Evolutionary conservation across 768 basidiomycete genomes (phyloP), one percentile per base, ranked within the genome.

Genomic region (Candolleomyces aberdarensis): DNA sequence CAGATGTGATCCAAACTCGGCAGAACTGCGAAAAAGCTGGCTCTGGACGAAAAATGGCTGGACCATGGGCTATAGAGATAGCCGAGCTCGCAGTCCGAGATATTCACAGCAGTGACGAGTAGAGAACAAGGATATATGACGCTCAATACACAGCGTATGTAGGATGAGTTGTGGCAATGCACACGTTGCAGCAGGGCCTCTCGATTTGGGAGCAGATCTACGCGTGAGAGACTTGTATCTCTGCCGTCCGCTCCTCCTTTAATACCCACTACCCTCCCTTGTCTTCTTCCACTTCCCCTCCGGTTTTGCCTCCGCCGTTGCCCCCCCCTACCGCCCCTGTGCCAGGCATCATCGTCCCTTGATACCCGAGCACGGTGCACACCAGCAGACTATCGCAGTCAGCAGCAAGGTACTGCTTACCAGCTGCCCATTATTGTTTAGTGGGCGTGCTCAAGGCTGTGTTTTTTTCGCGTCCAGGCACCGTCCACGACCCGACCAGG

Each of bases 141-240:
- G 52, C 9, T 39, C 15, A 19, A 19, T 15, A 51, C 49, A 51
- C 49, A 32, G 52, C 52, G 20, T 32, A 3, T 32, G 26, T 1
- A 54, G 15, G 26, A n/a, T 5, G 29, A n/a, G 14, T 15, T 51
- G 59, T 60, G 59, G 59, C 59, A 39, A 60, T 60, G 59, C 59
- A 10, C 58, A 59, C 58, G 58, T 60, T 31, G 52, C 52, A 54
- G 15, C 48, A 54, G 14, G 32, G 10, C 11, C 26, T 13, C 52
- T 54, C 11, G 20, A 26, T 54, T 54, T 54, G 52, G 52, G 26
- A 54, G 52, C 31, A 32, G 32, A 54, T 54, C 52, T 32, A 10
- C 52, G 17, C 15, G 14, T 31, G 52, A 31, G 52, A 54, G 52
- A 36, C 32, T 31, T 13, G 3, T 31, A 40, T 54, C 52, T 54